Evolutionary conservation across 768 basidiomycete genomes (phyloP).

Genomic region (Kwoniella dejecticola): DNA sequence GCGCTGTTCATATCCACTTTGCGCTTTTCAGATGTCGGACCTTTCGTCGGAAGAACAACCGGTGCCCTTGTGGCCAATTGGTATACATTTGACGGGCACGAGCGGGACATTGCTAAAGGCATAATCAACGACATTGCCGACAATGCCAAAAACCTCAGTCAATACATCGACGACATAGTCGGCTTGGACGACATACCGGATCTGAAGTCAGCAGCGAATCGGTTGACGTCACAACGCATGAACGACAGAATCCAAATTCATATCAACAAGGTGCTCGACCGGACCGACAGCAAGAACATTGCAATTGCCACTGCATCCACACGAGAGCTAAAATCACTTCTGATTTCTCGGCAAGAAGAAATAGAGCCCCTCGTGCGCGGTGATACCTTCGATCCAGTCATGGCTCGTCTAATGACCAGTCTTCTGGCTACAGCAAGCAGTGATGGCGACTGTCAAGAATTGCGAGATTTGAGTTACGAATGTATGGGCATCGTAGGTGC

Average conservation of each 20-base stretch:
- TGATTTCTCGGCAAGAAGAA: slow-evolving; percentile 60
- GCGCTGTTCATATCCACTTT: slow-evolving; percentile 71
- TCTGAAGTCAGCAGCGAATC: slow-evolving; percentile 48
- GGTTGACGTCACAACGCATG: slow-evolving; percentile 56
- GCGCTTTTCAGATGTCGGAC: slow-evolving; percentile 69
- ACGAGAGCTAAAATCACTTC: slow-evolving; percentile 70
- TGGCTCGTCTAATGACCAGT: slow-evolving; percentile 68
- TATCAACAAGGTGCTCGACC: slow-evolving; percentile 70
- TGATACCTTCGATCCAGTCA: slow-evolving; percentile 77
- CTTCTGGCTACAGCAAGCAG: slow-evolving; percentile 72
- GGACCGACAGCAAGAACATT: slow-evolving; percentile 74
- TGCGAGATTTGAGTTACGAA: slow-evolving; percentile 76
- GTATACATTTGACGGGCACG: slow-evolving; percentile 63
- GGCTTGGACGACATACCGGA: slow-evolving; percentile 74
- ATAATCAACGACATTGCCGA: slow-evolving; percentile 71
- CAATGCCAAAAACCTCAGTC: slow-evolving; percentile 62
- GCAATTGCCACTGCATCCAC: slow-evolving; percentile 74
- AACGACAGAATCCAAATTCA: slow-evolving; percentile 62
- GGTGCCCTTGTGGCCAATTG: slow-evolving; percentile 81
- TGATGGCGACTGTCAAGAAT: slow-evolving; percentile 72
- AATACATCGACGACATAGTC: slow-evolving; percentile 73
- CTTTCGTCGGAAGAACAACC: slow-evolving; percentile 81
- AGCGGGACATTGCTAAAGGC: slow-evolving; percentile 62
- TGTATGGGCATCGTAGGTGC: slow-evolving; percentile 91
- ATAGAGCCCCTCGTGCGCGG: slow-evolving; percentile 72